phyloP scores from a whole-genome alignment of 2,329 filamentous ascomycete genomes.

The Fusarium pseudograminearum region DNA sequence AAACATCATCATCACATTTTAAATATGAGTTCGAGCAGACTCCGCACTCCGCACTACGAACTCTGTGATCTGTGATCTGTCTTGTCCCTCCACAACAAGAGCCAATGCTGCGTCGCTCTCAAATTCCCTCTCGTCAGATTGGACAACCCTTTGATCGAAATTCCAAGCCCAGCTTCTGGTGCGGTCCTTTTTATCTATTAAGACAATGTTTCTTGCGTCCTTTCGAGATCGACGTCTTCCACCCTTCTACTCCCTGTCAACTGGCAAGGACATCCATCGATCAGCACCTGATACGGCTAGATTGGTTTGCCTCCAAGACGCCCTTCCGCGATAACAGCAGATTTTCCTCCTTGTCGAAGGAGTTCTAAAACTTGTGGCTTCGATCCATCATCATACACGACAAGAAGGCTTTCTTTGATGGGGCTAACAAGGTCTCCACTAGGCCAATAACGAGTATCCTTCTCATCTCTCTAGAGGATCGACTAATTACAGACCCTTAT shows the following conservation, averaged over 20 bases:
- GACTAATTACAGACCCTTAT: conserved; percentile 2
- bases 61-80: conserved; percentile 1
- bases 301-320: neutral
- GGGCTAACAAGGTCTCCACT: conserved; percentile 19
- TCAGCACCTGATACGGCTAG: conserved; percentile 31
- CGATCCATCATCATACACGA: conserved; percentile 22
- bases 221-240: conserved; percentile 12
- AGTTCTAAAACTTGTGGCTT: conserved; percentile 16
- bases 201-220: conserved; percentile 9
- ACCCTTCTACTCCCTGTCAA: conserved; percentile 29
- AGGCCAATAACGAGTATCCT: neutral
- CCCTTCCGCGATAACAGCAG: neutral
- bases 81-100: neutral
- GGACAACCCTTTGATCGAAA: conserved; percentile 2
- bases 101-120: neutral
- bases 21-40: conserved; percentile 2
- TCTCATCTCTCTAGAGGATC: neutral
- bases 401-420: conserved; percentile 16
- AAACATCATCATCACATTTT: conserved; percentile 15
- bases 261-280: conserved; percentile 10
- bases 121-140: conserved; percentile 7
- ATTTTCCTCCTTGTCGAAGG: conserved; percentile 20
- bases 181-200: neutral
- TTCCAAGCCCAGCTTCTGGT: conserved; percentile 14
- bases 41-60: neutral